Conservation (phyloP, 805 yeast genomes). For the Grigorovia yakushimaensis region DNA sequence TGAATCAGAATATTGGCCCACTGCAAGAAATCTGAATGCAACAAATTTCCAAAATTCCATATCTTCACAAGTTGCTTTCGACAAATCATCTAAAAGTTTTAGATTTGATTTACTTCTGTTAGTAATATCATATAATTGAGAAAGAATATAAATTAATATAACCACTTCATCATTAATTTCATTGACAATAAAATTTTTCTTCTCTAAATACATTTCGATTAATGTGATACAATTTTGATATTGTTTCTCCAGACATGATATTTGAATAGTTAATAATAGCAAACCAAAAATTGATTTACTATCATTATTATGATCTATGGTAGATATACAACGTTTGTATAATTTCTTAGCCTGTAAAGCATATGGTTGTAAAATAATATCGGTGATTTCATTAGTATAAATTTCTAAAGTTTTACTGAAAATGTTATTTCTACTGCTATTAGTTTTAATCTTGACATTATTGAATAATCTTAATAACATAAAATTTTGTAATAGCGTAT, state of each 20-base stretch:
- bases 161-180: neutral
- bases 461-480: conserved; percentile 21
- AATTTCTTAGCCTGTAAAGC: conserved; percentile 23
- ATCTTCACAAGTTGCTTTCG: conserved; percentile 2
- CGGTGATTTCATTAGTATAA: conserved; percentile 16
- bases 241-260: conserved; percentile 20
- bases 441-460: conserved; percentile 8
- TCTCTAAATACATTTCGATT: conserved; percentile 17
- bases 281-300: conserved; percentile 14
- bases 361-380: conserved; percentile 21
- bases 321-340: conserved; percentile 11
- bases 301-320: neutral
- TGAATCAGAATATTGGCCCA: conserved; percentile 12
- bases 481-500: conserved; percentile 13
- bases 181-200: neutral
- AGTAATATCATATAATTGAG: conserved; percentile 18
- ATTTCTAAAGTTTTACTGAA: conserved; percentile 2
- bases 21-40: conserved; percentile 19
- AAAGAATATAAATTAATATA: conserved; percentile 14
- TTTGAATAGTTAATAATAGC: conserved; percentile 19
- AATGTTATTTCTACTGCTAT: neutral
- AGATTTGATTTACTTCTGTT: conserved; percentile 16
- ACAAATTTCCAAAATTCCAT: conserved; percentile 23
- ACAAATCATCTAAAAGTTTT: conserved; percentile 12
- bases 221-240: conserved; percentile 24